Conservation (phyloP, 345 rosid genomes). For the Camelina sativa region DNA sequence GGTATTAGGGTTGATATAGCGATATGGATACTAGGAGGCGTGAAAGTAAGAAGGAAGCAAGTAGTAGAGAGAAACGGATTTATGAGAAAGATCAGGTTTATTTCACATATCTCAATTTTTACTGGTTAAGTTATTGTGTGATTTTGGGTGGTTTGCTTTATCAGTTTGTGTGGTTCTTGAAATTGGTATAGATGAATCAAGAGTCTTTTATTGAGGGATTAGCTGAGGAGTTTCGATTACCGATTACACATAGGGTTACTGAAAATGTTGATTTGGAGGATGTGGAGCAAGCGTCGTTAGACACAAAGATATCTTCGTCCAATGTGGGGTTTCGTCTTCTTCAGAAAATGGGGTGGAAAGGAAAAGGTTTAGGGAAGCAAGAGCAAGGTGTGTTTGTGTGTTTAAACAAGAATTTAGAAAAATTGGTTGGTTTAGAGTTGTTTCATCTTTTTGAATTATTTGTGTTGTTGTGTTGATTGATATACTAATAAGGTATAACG, state of each 20-base stretch:
- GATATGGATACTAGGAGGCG: constrained; percentile 57
- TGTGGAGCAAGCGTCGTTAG: constrained; percentile 90
- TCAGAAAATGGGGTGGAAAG: constrained; percentile 99
- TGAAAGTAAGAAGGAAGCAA: constrained; percentile 47
- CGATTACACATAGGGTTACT: constrained; percentile 68
- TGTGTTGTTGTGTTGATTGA: background rate
- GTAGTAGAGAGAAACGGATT: constrained; percentile 49
- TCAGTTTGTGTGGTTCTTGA: background rate
- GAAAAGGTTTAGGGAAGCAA: constrained; percentile 93
- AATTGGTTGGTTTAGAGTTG: background rate
- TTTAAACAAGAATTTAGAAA: background rate
- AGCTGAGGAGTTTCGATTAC: constrained; percentile 75
- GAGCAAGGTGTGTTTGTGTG: constrained; percentile 72
- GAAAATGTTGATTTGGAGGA: constrained; percentile 87
- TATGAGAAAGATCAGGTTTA: constrained; percentile 54
- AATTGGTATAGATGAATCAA: constrained; percentile 48
- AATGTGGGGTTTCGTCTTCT: constrained; percentile 95
- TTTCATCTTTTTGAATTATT: constrained; percentile 22
- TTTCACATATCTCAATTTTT: background rate
- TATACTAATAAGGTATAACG: constrained; percentile 59
- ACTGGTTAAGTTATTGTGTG: background rate
- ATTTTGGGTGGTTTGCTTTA: background rate
- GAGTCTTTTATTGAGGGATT: constrained; percentile 71
- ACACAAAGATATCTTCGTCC: constrained; percentile 76
- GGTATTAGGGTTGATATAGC: constrained; percentile 19